A percentile compares a stretch with the other conserved stretches of the same genome.
These are phyloP conservation scores for Serendipita indica DNA, from an alignment of 768 basidiomycete genomes.

Conservation along the genomic window DNA sequence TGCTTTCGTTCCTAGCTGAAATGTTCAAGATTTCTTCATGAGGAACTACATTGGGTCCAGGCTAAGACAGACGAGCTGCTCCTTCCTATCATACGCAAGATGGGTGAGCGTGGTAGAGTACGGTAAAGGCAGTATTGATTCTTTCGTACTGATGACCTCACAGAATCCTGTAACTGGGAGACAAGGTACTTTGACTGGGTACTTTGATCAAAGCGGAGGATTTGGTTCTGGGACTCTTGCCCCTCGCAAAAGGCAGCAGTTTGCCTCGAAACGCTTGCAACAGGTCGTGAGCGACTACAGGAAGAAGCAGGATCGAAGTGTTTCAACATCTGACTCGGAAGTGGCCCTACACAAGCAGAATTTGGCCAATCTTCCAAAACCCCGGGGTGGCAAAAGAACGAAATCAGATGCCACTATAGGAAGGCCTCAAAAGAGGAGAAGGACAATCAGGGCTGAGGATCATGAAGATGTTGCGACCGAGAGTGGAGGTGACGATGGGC, in stretches of 20 bases:
- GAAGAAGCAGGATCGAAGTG: conserved; percentile 26
- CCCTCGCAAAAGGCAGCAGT: conserved; percentile 67
- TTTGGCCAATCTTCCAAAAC: too few relatives aligned
- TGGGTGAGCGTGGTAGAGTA: conserved; percentile 69
- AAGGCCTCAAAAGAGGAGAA: not conserved
- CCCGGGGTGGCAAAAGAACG: not conserved
- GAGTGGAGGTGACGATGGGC: not conserved
- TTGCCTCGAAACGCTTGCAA: conserved; percentile 74
- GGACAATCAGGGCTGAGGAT: not conserved
- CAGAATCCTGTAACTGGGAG: conserved; percentile 19
- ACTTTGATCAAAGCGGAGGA: conserved; percentile 55
- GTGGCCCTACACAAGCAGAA: not conserved
- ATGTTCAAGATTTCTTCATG: conserved; percentile 42
- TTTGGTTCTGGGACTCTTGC: conserved; percentile 42
- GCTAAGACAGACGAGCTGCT: conserved; percentile 78
- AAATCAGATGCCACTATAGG: not conserved
- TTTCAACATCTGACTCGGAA: not conserved
- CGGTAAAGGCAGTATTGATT: conserved; percentile 16
- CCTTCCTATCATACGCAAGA: conserved; percentile 81
- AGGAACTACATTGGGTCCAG: conserved; percentile 71
- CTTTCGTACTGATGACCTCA: not conserved
- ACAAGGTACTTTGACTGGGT: conserved; percentile 62
- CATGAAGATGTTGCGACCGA: not conserved
- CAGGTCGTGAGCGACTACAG: conserved; percentile 73
- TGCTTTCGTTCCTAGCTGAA: conserved; percentile 15